phyloP scores from a whole-genome alignment of 257 asterid genomes.

The Scutellaria galericulata region DNA sequence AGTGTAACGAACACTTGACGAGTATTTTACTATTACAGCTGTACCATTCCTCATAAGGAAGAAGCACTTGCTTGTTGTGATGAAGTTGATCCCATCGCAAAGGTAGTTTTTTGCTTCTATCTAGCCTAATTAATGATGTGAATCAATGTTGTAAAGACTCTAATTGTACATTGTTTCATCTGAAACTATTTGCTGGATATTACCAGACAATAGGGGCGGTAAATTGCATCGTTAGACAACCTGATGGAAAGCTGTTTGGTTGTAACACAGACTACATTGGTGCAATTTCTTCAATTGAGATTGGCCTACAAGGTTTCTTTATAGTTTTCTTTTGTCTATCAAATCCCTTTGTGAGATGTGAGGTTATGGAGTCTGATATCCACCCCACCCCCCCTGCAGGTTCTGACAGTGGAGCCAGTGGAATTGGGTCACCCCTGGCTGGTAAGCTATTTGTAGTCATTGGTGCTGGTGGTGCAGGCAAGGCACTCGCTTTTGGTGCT shows the following conservation, averaged over 20 bases:
- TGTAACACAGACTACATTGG: slow-evolving; percentile 94
- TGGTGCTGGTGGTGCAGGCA: slow-evolving; percentile 99
- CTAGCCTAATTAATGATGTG: slow-evolving; percentile 4
- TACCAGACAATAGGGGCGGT: slow-evolving; percentile 91
- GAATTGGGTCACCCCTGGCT: slow-evolving; percentile 65
- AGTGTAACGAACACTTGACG: slow-evolving; percentile 1
- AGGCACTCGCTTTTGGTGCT: slow-evolving; percentile 96
- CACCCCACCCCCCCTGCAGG: slow-evolving; percentile 42
- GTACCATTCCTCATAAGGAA: slow-evolving; percentile 97
- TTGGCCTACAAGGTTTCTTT: slow-evolving; percentile 71
- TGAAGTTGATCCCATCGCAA: slow-evolving; percentile 87
- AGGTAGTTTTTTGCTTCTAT: slow-evolving; percentile 55
- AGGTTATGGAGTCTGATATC: slow-evolving; percentile 25
- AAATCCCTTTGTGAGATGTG: slow-evolving; percentile 21
- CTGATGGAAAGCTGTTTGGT: slow-evolving; percentile 88
- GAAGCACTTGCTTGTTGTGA: slow-evolving; percentile 70
- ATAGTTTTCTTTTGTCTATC: slow-evolving; percentile 24
- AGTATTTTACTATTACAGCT: slow-evolving; percentile 55
- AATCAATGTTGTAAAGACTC: slow-evolving; percentile 17
- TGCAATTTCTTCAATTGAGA: slow-evolving; percentile 93
- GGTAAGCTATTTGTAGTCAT: slow-evolving; percentile 84
- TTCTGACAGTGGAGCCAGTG: slow-evolving; percentile 36
- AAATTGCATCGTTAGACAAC: slow-evolving; percentile 70
- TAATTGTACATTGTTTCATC: slow-evolving; percentile 25
- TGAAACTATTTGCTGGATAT: slow-evolving; percentile 31